Base-by-base conservation (phyloP, 1,284 basidiomycete species). In the Papiliotrema laurentii region DNA sequence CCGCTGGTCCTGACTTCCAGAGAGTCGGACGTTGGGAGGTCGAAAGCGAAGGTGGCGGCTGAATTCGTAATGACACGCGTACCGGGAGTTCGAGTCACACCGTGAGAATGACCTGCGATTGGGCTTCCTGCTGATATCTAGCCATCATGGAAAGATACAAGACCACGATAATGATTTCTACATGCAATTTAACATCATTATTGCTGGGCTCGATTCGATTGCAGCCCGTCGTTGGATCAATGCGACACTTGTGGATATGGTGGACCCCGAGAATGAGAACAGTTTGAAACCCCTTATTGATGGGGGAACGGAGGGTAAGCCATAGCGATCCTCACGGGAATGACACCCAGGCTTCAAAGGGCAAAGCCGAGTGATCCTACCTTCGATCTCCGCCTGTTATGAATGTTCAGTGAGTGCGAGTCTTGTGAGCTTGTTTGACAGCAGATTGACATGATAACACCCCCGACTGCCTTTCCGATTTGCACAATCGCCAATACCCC, bases 401-500 rank as follows among this genome's bases (percentile, higher is more conserved):
- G 96, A 99, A 73, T 99, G 96, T 71, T 91, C 89, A 2, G 72
- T 72, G 34, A 47, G 71, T 59, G 2, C 26, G n/a, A 25, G 22
- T 4, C 18, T 9, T 18, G 16, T 25, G 19, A 7, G 13, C 40
- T 13, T 2, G 11, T 26, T 19, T 54, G 27, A 43, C 41, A 27
- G 1, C 48, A 73, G 70, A 83, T 99, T 43, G 93, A 97, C 69
- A 96, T 98, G 89, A 82, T 97, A 44, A 97, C 94, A 70, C 96
- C 96, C 55, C 94, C 88, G 5, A 97, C 92, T 31, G 86, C 87
- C 5, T 99, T 93, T 70, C 96, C 96, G 0, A 97, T 99, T 56
- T 99, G 96, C 71, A 99, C 96, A 1, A 97, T 99, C 56, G 96
- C 96, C 50, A 98, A 98, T 67, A 99, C 96, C 0, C 96, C 96